A percentile compares a stretch with the other conserved stretches of the same genome.
phyloP scores from a whole-genome alignment of 1,284 basidiomycete species.

The Porphyrellus sp. region DNA sequence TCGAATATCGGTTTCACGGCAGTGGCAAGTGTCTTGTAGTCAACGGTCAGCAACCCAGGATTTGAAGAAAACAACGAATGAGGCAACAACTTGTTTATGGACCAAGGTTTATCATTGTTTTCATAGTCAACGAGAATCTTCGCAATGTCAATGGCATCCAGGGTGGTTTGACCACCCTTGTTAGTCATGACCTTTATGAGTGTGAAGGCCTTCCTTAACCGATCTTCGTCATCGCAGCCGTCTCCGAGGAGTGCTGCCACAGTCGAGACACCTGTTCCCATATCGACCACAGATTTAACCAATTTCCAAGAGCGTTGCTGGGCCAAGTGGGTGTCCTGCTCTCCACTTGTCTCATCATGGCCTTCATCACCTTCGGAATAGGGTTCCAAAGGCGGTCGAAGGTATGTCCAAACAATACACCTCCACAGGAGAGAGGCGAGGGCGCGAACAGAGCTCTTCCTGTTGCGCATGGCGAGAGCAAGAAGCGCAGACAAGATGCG shows the following conservation, averaged over 20 bases:
- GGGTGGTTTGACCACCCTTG: slow-evolving; percentile 48
- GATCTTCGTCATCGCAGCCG: slow-evolving; percentile 39
- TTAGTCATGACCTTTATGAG: slow-evolving; percentile 54
- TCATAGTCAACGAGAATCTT: slow-evolving; percentile 47
- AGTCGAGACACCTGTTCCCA: slow-evolving; percentile 56
- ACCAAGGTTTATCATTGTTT: slow-evolving; percentile 38
- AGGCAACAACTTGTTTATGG: slow-evolving; percentile 49
- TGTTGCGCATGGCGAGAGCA: slow-evolving; percentile 52
- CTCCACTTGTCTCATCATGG: slow-evolving; percentile 34
- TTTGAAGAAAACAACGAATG: slow-evolving; percentile 52
- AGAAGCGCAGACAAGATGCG: slow-evolving; percentile 50
- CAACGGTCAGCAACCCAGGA: slow-evolving; percentile 58
- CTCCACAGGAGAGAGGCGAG: slow-evolving; percentile 63
- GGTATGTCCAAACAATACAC: slow-evolving; percentile 58
- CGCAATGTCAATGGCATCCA: slow-evolving; percentile 52
- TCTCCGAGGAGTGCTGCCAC: slow-evolving; percentile 52
- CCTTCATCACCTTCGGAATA: slow-evolving; percentile 38
- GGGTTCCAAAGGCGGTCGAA: slow-evolving; percentile 46
- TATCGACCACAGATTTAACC: slow-evolving; percentile 52
- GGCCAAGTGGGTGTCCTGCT: slow-evolving; percentile 30
- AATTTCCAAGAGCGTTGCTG: slow-evolving; percentile 49
- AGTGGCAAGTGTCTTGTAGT: slow-evolving; percentile 47
- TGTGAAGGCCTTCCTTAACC: slow-evolving; percentile 41
- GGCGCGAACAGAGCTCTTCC: slow-evolving; percentile 58
- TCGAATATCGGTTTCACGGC: slow-evolving; percentile 51